phyloP scores from a whole-genome alignment of 768 basidiomycete genomes.

The Clitopilus hobsonii region DNA sequence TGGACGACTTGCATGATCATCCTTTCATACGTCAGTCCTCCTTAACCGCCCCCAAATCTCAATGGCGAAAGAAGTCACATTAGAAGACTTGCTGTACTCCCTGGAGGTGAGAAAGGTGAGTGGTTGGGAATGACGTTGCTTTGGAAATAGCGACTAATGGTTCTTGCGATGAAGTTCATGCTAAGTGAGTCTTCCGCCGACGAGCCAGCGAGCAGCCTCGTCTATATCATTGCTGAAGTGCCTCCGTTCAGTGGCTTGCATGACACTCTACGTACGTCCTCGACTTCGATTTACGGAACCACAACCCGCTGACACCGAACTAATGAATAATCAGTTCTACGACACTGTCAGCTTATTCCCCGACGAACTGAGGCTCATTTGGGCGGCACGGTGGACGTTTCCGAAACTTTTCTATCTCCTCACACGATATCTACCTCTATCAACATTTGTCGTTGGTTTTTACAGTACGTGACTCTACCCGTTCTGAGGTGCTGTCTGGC shows the following conservation, averaged over 20 bases:
- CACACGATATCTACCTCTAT: constrained; percentile 8
- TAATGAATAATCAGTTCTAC: constrained; percentile 16
- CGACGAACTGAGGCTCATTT: constrained; percentile 4
- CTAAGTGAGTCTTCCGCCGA: neutral
- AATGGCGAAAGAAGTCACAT: no score
- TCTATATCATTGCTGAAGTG: neutral
- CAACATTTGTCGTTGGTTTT: neutral
- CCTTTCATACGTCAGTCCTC: no score
- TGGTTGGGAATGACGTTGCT: no score
- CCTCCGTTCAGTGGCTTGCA: neutral
- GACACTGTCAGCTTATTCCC: constrained; percentile 13
- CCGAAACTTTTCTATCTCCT: constrained; percentile 9
- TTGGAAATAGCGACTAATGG: no score
- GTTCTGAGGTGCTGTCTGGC: neutral
- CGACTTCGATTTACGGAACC: neutral
- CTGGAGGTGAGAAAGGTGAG: no score
- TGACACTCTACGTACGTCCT: neutral
- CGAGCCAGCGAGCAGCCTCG: neutral
- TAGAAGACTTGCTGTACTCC: no score
- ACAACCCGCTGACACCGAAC: neutral
- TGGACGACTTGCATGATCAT: no score
- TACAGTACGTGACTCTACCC: neutral
- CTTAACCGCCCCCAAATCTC: no score
- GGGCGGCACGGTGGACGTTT: constrained; percentile 7
- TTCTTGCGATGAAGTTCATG: neutral